Evolutionary conservation across 2,329 filamentous ascomycete species (phyloP), one percentile per base, ranked within the genome.

Genomic region (Penicillium verrucosum): DNA sequence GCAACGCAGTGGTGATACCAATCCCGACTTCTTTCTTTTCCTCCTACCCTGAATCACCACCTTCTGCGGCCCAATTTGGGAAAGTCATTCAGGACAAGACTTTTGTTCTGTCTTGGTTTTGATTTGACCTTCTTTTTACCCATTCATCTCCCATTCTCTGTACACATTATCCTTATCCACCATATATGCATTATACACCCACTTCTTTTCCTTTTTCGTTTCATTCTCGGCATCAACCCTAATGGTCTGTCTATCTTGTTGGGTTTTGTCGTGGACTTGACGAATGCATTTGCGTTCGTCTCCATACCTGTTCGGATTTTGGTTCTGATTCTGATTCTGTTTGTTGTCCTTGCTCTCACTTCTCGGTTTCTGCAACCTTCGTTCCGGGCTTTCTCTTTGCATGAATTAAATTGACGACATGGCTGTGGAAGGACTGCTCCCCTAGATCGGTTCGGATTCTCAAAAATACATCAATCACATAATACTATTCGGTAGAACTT

Each of bases 161-260:
- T 62, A 66, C 57, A 66, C 61, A 54, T 60, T 64, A 48, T 52
- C 51, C 11, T 62, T 65, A 48, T 48, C 49, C 16, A 43, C 56
- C n/a, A 56, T 61, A 56, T 61, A 57, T 50, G 52, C 59, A 60
- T 61, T 60, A 59, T 61, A 64, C 58, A 57, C 57, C 56, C 18
- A 27, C 30, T 46, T 56, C 21, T 47, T 51, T 27, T 34, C 32
- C 9, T 25, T 25, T 21, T 42, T 42, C 1, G 2, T 32, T n/a
- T 40, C 27, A 29, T 41, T 46, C 14, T 43, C 37, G n/a, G 18
- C 34, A 14, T 43, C 48, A 34, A 18, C 12, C 27, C 27, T 51
- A 54, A 54, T 18, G 16, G 21, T 25, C 5, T 41, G n/a, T 27
- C 25, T 27, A 23, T 34, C 29, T 41, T 43, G 16, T 41, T 50